phyloP scores from a whole-genome alignment of 768 basidiomycete genomes.

The Pholiota microspora region DNA sequence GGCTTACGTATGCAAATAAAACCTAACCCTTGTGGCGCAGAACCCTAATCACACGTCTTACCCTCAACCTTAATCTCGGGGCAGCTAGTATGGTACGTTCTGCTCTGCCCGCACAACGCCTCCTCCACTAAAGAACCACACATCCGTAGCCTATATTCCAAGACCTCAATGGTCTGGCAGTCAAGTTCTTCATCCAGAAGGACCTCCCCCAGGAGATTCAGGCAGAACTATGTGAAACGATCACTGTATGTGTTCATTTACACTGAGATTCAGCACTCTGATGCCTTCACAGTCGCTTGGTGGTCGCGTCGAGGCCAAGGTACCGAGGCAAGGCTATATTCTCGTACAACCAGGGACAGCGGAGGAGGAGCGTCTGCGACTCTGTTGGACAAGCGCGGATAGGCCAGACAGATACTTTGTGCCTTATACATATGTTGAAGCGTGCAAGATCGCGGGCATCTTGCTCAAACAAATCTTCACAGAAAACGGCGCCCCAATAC shows the following conservation, averaged over 20 bases:
- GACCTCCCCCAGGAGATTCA: slow-evolving; percentile 68
- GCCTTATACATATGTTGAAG: slow-evolving; percentile 78
- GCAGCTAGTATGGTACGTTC: slow-evolving; percentile 22
- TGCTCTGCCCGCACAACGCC: not conserved
- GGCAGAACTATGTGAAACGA: slow-evolving; percentile 70
- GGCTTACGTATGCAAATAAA: slow-evolving; percentile 15
- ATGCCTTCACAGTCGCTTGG: slow-evolving; percentile 55
- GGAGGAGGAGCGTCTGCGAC: slow-evolving; percentile 73
- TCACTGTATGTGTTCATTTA: slow-evolving; percentile 53
- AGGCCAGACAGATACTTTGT: slow-evolving; percentile 77
- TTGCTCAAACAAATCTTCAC: slow-evolving; percentile 75
- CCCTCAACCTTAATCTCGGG: slow-evolving; percentile 56
- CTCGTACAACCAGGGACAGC: slow-evolving; percentile 65
- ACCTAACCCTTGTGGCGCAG: slow-evolving; percentile 33
- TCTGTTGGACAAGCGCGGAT: slow-evolving; percentile 69
- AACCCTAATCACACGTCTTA: slow-evolving; percentile 33
- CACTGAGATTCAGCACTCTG: not conserved
- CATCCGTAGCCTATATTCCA: slow-evolving; percentile 64
- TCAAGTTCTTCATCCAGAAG: slow-evolving; percentile 86
- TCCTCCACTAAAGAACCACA: not conserved
- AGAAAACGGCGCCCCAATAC: slow-evolving; percentile 60
- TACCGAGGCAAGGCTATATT: slow-evolving; percentile 74
- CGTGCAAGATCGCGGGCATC: slow-evolving; percentile 79
- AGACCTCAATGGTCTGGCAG: slow-evolving; percentile 58
- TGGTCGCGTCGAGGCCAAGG: slow-evolving; percentile 74